phyloP scores from a whole-genome alignment of 2,329 filamentous ascomycete genomes.

The Fusarium haematococcum region DNA sequence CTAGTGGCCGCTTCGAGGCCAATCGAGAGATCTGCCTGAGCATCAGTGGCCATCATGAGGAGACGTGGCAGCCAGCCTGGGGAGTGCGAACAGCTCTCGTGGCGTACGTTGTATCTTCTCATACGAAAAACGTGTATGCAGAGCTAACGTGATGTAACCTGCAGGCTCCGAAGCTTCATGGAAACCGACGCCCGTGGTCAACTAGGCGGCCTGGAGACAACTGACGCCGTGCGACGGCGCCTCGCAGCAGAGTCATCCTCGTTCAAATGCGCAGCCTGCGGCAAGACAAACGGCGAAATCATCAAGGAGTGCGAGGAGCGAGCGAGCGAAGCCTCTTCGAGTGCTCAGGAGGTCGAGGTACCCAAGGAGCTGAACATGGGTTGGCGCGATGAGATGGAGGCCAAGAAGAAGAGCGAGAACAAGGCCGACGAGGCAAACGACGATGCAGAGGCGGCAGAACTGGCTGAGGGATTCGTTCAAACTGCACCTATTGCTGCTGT shows the following conservation, averaged over 20 bases:
- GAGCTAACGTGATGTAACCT: conserved; percentile 9
- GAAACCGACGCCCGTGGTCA: conserved; percentile 89
- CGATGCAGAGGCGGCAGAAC: conserved; percentile 58
- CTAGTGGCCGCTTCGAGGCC: conserved; percentile 91
- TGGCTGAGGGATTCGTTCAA: conserved; percentile 70
- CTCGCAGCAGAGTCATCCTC: conserved; percentile 74
- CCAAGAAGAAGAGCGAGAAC: conserved; percentile 32
- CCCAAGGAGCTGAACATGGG: conserved; percentile 72
- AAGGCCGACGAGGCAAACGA: conserved; percentile 38
- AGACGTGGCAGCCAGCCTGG: conserved; percentile 99
- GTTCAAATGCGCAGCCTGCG: conserved; percentile 80
- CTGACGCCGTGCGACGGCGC: conserved; percentile 72
- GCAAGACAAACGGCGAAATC: conserved; percentile 77
- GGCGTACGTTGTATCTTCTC: conserved; percentile 56
- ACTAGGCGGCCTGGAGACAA: conserved; percentile 87
- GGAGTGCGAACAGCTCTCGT: conserved; percentile 90
- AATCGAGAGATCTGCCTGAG: conserved; percentile 97
- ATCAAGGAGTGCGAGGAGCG: conserved; percentile 76
- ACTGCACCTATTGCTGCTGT: conserved; percentile 49
- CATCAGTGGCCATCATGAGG: conserved; percentile 95
- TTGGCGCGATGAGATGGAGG: conserved; percentile 78
- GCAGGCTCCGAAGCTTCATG: conserved; percentile 85
- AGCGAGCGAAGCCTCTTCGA: conserved; percentile 54
- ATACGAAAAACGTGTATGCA: rapidly evolving
- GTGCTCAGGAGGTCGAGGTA: conserved; percentile 58